Evolutionary conservation across 305 asterid genomes (phyloP), one percentile per base, ranked within the genome.

Genomic region (Fraxinus nigra): DNA sequence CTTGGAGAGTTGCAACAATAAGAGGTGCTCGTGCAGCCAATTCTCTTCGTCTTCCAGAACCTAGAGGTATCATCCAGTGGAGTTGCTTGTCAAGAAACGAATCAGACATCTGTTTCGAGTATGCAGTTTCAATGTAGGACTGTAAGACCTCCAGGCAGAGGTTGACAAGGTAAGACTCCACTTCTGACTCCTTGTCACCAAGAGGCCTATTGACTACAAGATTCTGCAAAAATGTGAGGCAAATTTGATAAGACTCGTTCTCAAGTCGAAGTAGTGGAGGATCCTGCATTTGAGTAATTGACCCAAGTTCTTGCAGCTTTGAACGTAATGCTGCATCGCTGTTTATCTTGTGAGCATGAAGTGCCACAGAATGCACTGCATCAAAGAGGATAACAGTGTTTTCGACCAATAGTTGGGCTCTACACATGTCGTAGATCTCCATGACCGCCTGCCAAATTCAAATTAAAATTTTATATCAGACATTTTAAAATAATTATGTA

Each of bases 191-290:
- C 38, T 89, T 90, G 20, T 82, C 84, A 76, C 78, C 84, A 28
- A 89, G 86, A 80, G 98, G 91, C 72, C 89, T 85, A 79, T 93
- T 95, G 24, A 85, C 88, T 18, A 87, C 89, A 82, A 94, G 95
- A 85, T 93, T 96, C 87, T 94, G 97, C 79, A 96, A 76, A 38
- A 93, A 89, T 13, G 95, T 87, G 85, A 96, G 97, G 89, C 98
- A 94, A 26, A 91, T 91, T 82, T 96, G 99, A 88, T 93, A 96
- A 24, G 98, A 89, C 88, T 96, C 99, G 14, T 94, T 96, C 91
- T 96, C 99, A 3, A 94, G 98, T 80, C 97, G 99, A 63, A 96
- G 90, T 35, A 96, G 91, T 32, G 98, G 99, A 30, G 99, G 99
- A 85, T 96, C 99, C 87, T 96, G 99, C 98, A 96, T 90, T 86